A percentile compares a stretch with the other conserved stretches of the same genome.
These are phyloP conservation scores for Vanrija sp. DNA, from an alignment of 1,284 basidiomycete species.

Conservation along the genomic window DNA sequence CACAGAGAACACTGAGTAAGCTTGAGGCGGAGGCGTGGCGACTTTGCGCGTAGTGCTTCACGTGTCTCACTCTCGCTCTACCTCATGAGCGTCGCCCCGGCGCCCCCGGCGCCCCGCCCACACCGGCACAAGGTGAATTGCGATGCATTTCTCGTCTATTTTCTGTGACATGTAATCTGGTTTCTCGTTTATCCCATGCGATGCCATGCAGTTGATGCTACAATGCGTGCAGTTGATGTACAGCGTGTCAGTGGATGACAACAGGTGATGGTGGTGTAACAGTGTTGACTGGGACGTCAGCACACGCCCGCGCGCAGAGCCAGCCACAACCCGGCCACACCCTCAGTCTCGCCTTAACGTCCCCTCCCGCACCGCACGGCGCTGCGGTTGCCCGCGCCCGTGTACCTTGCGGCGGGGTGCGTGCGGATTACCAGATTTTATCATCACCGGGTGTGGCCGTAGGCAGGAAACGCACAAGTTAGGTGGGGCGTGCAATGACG, in stretches of 20 bases:
- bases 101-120: no score
- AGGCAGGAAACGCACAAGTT: not conserved
- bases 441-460: slow-evolving; percentile 24
- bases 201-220: not conserved
- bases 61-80: no score
- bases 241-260: not conserved
- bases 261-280: not conserved
- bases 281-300: not conserved
- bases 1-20: no score
- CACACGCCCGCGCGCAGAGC: not conserved
- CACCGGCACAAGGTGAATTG: not conserved
- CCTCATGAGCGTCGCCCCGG: no score
- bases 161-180: not conserved
- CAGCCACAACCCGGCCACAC: not conserved
- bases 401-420: slow-evolving; percentile 19
- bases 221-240: not conserved
- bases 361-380: slow-evolving; percentile 25
- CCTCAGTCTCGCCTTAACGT: slow-evolving; percentile 34
- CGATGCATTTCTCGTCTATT: not conserved
- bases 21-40: no score
- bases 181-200: not conserved
- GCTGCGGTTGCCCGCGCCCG: not conserved
- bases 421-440: slow-evolving; percentile 36
- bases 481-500: no score
- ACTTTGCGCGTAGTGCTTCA: no score